Evolutionary conservation across 2,329 filamentous ascomycete genomes (phyloP).

Genomic region (Atkinsonella texensis): DNA sequence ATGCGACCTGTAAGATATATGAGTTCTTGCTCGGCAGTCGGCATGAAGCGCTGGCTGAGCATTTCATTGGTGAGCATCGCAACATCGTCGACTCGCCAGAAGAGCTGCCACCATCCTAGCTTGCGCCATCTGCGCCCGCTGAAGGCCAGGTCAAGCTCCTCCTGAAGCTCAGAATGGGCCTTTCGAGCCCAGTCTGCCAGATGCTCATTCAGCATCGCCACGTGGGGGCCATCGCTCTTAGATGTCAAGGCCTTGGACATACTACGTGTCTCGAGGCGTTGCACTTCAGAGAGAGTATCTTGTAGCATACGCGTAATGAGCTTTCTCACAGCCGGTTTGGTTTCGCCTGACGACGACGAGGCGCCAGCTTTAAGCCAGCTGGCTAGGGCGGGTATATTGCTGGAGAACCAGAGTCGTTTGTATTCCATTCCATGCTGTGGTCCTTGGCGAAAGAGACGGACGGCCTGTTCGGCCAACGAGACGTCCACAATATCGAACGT

Average conservation of each 20-base stretch:
- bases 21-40: slow-evolving; percentile 65
- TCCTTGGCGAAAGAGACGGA: slow-evolving; percentile 56
- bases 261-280: slow-evolving; percentile 32
- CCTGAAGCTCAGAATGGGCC: slow-evolving; percentile 73
- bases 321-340: slow-evolving; percentile 54
- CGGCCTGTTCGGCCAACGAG: slow-evolving; percentile 45
- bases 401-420: slow-evolving; percentile 61
- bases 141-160: slow-evolving; percentile 68
- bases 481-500: slow-evolving; percentile 52
- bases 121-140: slow-evolving; percentile 65
- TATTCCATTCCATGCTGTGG: slow-evolving; percentile 59
- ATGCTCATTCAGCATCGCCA: slow-evolving; percentile 37
- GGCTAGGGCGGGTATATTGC: slow-evolving; percentile 52
- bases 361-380: slow-evolving; percentile 51
- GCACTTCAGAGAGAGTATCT: slow-evolving; percentile 38
- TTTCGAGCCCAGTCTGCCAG: slow-evolving; percentile 65
- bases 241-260: slow-evolving; percentile 21
- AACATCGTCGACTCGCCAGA: slow-evolving; percentile 91
- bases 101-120: slow-evolving; percentile 86
- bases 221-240: slow-evolving; percentile 19
- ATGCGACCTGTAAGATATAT: slow-evolving; percentile 74
- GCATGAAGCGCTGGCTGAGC: slow-evolving; percentile 63
- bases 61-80: slow-evolving; percentile 72
- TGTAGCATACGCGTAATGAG: slow-evolving; percentile 57
- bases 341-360: slow-evolving; percentile 26